Percentiles rank a stretch among this genome's conserved stretches.
Evolutionary conservation across 306 rosid species (phyloP).

Genomic region (Elaeagnus macrophylla): DNA sequence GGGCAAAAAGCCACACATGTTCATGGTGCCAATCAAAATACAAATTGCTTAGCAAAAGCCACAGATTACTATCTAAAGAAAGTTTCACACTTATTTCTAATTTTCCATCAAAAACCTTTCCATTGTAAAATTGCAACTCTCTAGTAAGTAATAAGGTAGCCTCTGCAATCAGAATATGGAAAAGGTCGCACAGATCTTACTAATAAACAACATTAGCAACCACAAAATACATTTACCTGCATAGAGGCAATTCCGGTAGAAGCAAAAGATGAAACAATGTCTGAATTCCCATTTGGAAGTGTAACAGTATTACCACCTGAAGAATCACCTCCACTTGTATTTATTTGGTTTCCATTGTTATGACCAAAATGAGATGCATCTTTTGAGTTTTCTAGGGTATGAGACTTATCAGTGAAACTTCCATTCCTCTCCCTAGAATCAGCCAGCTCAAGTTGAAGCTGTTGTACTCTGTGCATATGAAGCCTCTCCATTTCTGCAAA

Average conservation of each 20-base stretch:
- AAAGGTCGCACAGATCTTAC: background rate
- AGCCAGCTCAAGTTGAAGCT: conserved; percentile 82
- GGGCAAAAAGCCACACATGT: no score
- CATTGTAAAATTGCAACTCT: no score
- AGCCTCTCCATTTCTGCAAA: conserved; percentile 88
- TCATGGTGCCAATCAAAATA: no score
- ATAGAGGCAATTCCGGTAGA: conserved; percentile 47
- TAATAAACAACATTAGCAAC: background rate
- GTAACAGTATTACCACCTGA: conserved; percentile 51
- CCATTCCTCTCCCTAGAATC: conserved; percentile 83
- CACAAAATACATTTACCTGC: conserved; percentile 39
- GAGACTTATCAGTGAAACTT: conserved; percentile 51
- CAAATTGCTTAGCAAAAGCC: no score
- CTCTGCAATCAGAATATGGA: no score
- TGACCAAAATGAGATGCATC: conserved; percentile 56
- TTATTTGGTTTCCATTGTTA: conserved; percentile 59
- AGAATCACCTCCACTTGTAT: conserved; percentile 44
- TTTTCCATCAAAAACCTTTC: no score
- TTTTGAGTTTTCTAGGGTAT: conserved; percentile 45
- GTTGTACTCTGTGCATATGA: conserved; percentile 75
- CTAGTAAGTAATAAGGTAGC: no score
- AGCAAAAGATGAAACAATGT: conserved; percentile 47
- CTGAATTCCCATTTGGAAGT: conserved; percentile 59
- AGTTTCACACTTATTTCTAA: no score
- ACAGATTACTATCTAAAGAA: no score